Evolutionary conservation across 495 filamentous ascomycete genomes (phyloP).

Genomic region (Ascodesmis nigricans): DNA sequence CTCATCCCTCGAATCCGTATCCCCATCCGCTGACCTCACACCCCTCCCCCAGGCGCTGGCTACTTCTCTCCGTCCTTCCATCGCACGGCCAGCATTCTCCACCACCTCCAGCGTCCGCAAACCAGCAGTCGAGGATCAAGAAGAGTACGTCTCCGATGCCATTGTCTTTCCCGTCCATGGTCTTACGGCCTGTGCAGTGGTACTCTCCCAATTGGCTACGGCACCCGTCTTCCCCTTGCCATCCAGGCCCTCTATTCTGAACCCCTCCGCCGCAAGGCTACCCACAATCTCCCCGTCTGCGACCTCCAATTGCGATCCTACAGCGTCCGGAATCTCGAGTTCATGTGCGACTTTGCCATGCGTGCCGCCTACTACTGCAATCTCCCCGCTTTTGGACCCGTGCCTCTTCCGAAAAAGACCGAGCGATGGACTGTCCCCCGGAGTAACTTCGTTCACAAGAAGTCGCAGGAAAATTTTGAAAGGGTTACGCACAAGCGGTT

Average conservation of each 20-base stretch:
- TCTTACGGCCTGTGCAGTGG: too few relatives aligned
- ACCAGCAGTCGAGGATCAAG: too few relatives aligned
- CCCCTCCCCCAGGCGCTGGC: too few relatives aligned
- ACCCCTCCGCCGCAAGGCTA: slow-evolving; percentile 51
- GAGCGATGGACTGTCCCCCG: slow-evolving; percentile 89
- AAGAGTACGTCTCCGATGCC: too few relatives aligned
- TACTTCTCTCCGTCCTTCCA: too few relatives aligned
- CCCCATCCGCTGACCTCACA: too few relatives aligned
- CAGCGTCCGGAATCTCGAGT: slow-evolving; percentile 71
- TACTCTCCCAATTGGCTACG: too few relatives aligned
- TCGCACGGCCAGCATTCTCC: too few relatives aligned
- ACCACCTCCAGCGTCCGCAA: too few relatives aligned
- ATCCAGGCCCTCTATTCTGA: slow-evolving; percentile 68
- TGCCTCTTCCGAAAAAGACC: slow-evolving; percentile 66
- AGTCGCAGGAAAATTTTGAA: slow-evolving; percentile 94
- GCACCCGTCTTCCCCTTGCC: slow-evolving; percentile 17
- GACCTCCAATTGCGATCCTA: slow-evolving; percentile 87
- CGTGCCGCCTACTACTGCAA: slow-evolving; percentile 85
- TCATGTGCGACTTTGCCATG: slow-evolving; percentile 86
- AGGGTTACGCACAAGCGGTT: slow-evolving; percentile 64
- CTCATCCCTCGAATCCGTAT: too few relatives aligned
- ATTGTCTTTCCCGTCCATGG: too few relatives aligned
- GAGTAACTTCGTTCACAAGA: slow-evolving; percentile 83
- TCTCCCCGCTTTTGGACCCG: slow-evolving; percentile 64
- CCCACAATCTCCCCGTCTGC: slow-evolving; percentile 61